A percentile compares a stretch with the other conserved stretches of the same genome.
These are phyloP conservation scores for Diaporthe citri DNA, from an alignment of 2,329 filamentous ascomycete genomes.

Conservation along the genomic window DNA sequence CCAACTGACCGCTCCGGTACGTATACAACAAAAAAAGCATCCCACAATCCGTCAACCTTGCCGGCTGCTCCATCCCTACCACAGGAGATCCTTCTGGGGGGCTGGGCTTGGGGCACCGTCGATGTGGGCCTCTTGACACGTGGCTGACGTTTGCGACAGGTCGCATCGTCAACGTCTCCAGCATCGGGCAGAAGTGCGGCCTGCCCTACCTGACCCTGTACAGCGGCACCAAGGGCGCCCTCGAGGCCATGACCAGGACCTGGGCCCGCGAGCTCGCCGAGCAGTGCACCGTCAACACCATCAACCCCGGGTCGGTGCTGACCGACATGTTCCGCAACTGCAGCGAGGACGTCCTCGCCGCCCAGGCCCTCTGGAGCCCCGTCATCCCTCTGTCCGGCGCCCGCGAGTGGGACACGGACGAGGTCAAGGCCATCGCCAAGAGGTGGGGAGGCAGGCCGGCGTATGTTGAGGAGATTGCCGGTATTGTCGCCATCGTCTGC, in stretches of 20 bases:
- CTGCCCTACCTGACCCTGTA: slow-evolving; percentile 69
- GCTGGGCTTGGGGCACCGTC: not conserved
- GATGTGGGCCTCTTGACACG: slow-evolving; percentile 24
- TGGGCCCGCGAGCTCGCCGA: slow-evolving; percentile 72
- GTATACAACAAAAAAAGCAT: not conserved
- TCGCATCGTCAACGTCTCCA: slow-evolving; percentile 69
- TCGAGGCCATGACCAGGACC: slow-evolving; percentile 73
- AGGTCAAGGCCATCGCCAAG: slow-evolving; percentile 57
- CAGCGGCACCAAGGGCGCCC: slow-evolving; percentile 71
- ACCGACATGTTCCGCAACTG: slow-evolving; percentile 61
- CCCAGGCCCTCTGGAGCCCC: slow-evolving; percentile 52
- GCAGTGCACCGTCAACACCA: slow-evolving; percentile 68
- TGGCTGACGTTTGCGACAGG: slow-evolving; percentile 44
- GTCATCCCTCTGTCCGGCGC: slow-evolving; percentile 62
- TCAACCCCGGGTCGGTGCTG: slow-evolving; percentile 70
- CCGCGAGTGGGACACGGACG: slow-evolving; percentile 47
- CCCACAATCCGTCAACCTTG: not conserved
- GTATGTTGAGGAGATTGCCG: slow-evolving; percentile 61
- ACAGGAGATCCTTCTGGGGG: not conserved
- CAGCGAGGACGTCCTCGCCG: slow-evolving; percentile 63
- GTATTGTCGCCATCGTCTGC: slow-evolving; percentile 42
- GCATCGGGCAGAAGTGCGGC: slow-evolving; percentile 65
- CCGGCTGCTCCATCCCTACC: not conserved
- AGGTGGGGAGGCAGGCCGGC: slow-evolving; percentile 64
- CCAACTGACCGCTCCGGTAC: slow-evolving; percentile 65